A percentile compares a stretch with the other conserved stretches of the same genome.
These are phyloP conservation scores for Stramenopiles sp. DNA, from an alignment of 352 stramenopile species.

Conservation along the genomic window DNA sequence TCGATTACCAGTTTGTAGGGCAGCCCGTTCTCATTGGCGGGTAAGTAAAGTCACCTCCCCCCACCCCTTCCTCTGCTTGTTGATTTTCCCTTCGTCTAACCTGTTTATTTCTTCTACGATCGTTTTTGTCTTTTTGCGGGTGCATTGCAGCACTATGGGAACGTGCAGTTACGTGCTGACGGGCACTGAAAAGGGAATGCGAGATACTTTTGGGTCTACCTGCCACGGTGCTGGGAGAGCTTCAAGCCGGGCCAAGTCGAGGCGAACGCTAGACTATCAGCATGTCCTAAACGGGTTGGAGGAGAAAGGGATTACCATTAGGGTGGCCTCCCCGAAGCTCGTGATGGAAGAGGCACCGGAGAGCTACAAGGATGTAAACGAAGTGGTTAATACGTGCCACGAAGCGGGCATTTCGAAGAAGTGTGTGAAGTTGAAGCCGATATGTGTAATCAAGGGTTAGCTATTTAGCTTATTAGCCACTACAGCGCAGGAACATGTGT, in stretches of 20 bases:
- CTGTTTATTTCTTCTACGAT: too few relatives aligned
- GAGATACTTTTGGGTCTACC: conserved; percentile 50
- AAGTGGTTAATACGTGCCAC: conserved; percentile 62
- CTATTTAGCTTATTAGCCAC: too few relatives aligned
- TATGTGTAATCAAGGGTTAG: conserved; percentile 53
- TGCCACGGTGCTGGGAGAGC: conserved; percentile 42
- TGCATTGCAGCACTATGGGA: conserved; percentile 57
- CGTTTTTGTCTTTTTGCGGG: too few relatives aligned
- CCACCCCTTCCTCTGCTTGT: too few relatives aligned
- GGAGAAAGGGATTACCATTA: conserved; percentile 47
- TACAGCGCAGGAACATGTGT: too few relatives aligned
- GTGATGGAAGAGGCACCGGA: conserved; percentile 61
- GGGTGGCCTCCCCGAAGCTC: conserved; percentile 52
- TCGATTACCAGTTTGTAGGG: conserved; percentile 57
- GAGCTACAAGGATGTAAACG: conserved; percentile 54
- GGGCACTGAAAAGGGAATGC: conserved; percentile 49
- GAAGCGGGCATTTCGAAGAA: conserved; percentile 51
- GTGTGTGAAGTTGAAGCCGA: conserved; percentile 46
- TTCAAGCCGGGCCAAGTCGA: conserved; percentile 18
- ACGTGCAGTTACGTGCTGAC: conserved; percentile 48
- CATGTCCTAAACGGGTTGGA: conserved; percentile 38
- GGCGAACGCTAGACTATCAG: conserved; percentile 33
- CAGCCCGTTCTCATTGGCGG: conserved; percentile 48
- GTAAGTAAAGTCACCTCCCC: too few relatives aligned
- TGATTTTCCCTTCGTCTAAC: too few relatives aligned